Percentiles rank a stretch among this genome's conserved stretches.
These are phyloP conservation scores for Pedinophyceae sp. DNA, from an alignment of 139 green algal genomes.

Conservation along the genomic window DNA sequence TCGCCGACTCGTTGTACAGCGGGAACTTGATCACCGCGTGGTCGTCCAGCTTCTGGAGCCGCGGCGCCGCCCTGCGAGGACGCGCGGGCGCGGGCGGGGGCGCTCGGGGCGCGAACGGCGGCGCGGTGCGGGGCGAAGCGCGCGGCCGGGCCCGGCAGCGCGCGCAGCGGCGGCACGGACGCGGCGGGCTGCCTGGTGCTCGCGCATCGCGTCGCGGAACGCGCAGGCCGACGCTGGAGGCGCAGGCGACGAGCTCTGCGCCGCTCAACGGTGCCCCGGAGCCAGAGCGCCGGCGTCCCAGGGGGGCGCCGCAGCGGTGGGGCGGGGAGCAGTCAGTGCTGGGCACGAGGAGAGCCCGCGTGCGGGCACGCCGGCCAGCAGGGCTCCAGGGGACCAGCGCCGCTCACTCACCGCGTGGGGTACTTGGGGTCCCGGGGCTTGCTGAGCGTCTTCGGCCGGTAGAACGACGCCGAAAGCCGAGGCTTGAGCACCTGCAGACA, in stretches of 20 bases:
- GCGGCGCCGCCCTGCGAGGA: constrained; percentile 35
- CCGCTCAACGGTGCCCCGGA: not conserved
- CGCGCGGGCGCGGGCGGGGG: too few species aligned
- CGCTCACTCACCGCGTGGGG: constrained; percentile 4
- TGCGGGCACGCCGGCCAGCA: not conserved
- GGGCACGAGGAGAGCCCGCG: not conserved
- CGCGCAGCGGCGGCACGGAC: constrained; percentile 3
- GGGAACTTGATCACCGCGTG: constrained; percentile 88
- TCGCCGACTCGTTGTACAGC: constrained; percentile 95
- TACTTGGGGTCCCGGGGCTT: constrained; percentile 68
- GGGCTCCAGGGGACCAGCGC: not conserved
- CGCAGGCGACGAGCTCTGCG: not conserved
- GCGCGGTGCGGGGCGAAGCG: not conserved
- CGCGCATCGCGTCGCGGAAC: too few species aligned
- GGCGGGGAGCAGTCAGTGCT: not conserved
- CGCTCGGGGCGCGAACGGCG: too few species aligned
- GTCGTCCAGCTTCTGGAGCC: constrained; percentile 53
- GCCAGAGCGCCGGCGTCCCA: not conserved
- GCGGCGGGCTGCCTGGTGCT: not conserved
- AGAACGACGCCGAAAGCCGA: constrained; percentile 64
- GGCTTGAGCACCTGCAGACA: constrained; percentile 43
- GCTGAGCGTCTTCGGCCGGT: constrained; percentile 86
- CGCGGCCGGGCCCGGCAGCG: not conserved
- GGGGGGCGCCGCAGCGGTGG: not conserved
- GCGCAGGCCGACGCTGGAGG: not conserved